Base-by-base conservation (phyloP, 1,139 yeast genomes). In the Taphrina communis region DNA sequence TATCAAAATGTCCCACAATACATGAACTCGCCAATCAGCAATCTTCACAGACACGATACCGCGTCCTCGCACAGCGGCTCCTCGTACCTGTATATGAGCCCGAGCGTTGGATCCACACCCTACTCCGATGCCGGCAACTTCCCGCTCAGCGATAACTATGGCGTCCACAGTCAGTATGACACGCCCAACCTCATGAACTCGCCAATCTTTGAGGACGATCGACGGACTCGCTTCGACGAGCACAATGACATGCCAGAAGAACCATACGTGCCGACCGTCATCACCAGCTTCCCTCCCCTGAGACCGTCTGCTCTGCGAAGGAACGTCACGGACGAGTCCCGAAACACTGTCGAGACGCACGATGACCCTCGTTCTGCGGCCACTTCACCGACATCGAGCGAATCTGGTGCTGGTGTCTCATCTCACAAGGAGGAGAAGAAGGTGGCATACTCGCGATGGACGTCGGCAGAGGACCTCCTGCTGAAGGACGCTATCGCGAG, bases 381-480 rank as follows among this genome's bases (percentile, higher is more conserved):
- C 48, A 57, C 51, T 17, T 63, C 67, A 25, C 67, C 61, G 6
- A 35, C 61, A 14, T 55, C 61, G 7, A 42, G 59, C 8, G 60
- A 48, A 17, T 41, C 61, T 31, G 25, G 44, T 31, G 36, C 35
- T 36, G 25, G 44, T 31, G 21, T 31, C 19, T 19, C 60, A 38
- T 48, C 39, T 48, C 55, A 42, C 52, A 55, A 63, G 48, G 60
- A 53, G 42, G 60, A 53, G 42, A 25, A 44, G 17, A 42, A 36
- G 42, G 62, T 42, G 35, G 44, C 61, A 14, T 66, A 66, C 60
- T 52, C 69, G 9, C 55, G 61, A 39, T 66, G 69, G 69, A 51
- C 66, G 14, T 39, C 58, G 31, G 60, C 57, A 12, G 69, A 66
- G 48, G 69, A 66, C 41, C 44, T 35, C n/a, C 51, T 66, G 42